Evolutionary conservation across 2,329 filamentous ascomycete genomes (phyloP).

Genomic region (Fusarium haematococcum): DNA sequence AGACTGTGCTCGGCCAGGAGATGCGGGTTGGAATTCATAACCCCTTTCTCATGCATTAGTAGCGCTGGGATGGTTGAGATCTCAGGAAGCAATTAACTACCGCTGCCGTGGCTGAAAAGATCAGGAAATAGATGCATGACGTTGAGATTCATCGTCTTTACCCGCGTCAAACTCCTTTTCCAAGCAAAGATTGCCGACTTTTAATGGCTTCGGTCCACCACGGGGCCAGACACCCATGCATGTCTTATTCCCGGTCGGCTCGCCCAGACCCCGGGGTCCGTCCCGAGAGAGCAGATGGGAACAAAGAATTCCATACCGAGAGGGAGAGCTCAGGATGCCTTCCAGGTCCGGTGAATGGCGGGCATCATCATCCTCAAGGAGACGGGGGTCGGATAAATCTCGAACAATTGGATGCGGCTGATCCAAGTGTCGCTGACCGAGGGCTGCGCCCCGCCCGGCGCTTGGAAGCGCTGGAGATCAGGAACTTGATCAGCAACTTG

Average conservation of each 20-base stretch:
- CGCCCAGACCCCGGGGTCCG: neutral
- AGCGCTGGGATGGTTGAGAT: neutral
- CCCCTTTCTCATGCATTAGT: neutral
- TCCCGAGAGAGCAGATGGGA: neutral
- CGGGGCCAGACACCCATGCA: conserved; percentile 26
- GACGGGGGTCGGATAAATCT: neutral
- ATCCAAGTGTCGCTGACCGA: neutral
- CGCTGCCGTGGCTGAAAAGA: neutral
- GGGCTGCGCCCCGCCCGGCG: conserved; percentile 12
- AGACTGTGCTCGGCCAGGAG: neutral
- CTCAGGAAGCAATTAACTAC: neutral
- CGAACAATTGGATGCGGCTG: conserved; percentile 7
- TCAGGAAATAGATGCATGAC: neutral
- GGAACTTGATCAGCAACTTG: conserved; percentile 39
- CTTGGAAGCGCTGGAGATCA: conserved; percentile 27
- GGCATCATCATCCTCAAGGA: neutral
- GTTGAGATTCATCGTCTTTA: neutral
- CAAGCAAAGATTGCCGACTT: neutral
- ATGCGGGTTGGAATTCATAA: neutral
- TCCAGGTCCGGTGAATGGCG: neutral
- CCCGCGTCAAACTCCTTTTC: conserved; percentile 1
- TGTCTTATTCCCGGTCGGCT: conserved; percentile 33
- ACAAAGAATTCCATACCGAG: neutral
- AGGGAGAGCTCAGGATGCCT: neutral
- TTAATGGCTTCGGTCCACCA: conserved; percentile 14